Evolutionary conservation across 1,139 yeast species (phyloP), one percentile per base, ranked within the genome.

Genomic region (Arxiozyma slooffiae): DNA sequence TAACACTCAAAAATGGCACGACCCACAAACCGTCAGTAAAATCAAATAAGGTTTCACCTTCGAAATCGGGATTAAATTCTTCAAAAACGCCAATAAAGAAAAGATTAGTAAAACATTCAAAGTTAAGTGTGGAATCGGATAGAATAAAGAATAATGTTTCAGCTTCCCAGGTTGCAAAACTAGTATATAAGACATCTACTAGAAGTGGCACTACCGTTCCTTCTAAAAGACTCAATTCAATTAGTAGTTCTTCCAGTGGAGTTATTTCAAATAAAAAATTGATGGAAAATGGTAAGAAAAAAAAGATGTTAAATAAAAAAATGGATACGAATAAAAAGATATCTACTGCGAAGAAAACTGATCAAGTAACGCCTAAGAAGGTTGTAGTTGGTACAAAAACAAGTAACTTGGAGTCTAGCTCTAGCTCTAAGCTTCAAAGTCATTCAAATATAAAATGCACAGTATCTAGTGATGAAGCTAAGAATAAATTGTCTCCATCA

Each of bases 111-210:
- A 41, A 17, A 17, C n/a, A 23, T 17, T 16, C 37, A 18, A 6
- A 23, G 11, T 21, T 18, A 6, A 23, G n/a, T 17, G 37, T 41
- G 20, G 23, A 17, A 39, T 38, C n/a, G 11, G 16, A 11, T 41
- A 26, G 45, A 23, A n/a, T 43, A 22, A 47, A 47, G 41, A 44
- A 17, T 17, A 21, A 45, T 52, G 37, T 41, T 7, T 48, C 52
- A 17, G 53, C 54, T n/a, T 44, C 50, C 7, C 53, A 51, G 24
- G 54, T 41, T 7, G 54, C 54, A 5, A 48, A 50, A 46, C 11
- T 48, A 16, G 54, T 52, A 4, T 52, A 52, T 38, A 41, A 40
- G 30, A 40, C 47, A 7, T 26, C 38, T 9, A 23, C 36, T 24
- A 43, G 21, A 30, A 30, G 36, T 30, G 36, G 14, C 6, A n/a